Base-by-base conservation (phyloP, 2,329 filamentous ascomycete genomes). In the Claviceps arundinis region DNA sequence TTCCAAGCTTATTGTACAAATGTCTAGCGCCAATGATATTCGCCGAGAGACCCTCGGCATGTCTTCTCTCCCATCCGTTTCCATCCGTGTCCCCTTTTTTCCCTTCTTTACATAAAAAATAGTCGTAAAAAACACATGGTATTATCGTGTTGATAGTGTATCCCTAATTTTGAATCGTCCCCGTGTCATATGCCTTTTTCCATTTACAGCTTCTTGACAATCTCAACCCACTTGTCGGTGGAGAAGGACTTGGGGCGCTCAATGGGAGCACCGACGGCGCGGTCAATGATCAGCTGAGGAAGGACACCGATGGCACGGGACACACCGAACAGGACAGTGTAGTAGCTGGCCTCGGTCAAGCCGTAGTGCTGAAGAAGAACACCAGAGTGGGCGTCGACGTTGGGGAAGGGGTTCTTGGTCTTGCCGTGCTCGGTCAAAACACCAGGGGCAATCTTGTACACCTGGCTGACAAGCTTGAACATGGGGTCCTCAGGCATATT, bases 401-500 rank as follows among this genome's bases (percentile, higher is more conserved):
- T 97, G 73, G 93, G 93, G 82, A 81, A 97, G 61, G 91, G 91
- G 87, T 97, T 96, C 87, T 97, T 97, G 80, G 91, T 97, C 88
- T 98, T 98, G 77, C 93, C 93, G 79, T 98, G 93, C 84, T 98
- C 89, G 61, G 93, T 98, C 70, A 98, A 80, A 65, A 98, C 93
- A 66, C 85, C 87, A 59, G 93, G 93, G 59, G 93, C 93, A 65
- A 98, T 97, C 88, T 98, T 98, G 87, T 97, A 98, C 64, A 98
- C 93, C 79, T 98, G 93, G 81, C 87, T 94, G 76, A 98, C 93
- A 62, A 98, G 87, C 83, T 98, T 89, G 88, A 96, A 98, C 90
- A 98, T 94, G 65, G 91, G 90, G 81, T 97, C 93, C 66, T 95
- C 81, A 68, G 91, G 88, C 70, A 96, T 84, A 71, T 96, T 88